Percentiles rank a stretch among this genome's conserved stretches.
These are phyloP conservation scores for Bisporella sp. DNA, from an alignment of 2,329 filamentous ascomycete genomes.

Conservation along the genomic window DNA sequence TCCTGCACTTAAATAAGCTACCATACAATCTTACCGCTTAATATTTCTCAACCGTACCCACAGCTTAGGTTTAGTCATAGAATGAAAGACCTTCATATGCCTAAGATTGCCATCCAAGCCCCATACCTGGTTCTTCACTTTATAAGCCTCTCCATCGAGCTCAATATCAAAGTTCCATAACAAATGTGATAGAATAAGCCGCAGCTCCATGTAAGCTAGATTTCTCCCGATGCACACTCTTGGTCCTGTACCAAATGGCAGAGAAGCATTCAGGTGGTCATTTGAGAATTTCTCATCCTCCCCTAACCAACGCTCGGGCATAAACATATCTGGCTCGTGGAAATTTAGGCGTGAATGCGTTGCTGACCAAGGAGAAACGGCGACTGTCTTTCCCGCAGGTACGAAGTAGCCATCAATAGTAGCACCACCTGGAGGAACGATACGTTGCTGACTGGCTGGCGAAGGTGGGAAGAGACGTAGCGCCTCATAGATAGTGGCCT, in stretches of 20 bases:
- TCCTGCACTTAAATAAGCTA: no score
- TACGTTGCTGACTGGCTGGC: background rate
- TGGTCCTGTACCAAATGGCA: conserved; percentile 7
- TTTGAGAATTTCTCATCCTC: no score
- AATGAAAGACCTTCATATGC: no score
- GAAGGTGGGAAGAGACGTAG: conserved; percentile 4
- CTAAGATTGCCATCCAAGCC: no score
- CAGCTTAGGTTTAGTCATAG: no score
- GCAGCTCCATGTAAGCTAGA: conserved; percentile 11
- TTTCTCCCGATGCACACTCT: conserved; percentile 9
- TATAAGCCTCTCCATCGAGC: no score
- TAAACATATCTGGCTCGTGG: background rate
- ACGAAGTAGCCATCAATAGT: background rate
- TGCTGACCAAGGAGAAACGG: no score
- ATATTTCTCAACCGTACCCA: no score
- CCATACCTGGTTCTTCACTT: no score
- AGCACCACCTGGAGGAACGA: background rate
- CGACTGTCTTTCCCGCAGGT: background rate
- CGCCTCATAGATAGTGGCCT: conserved; percentile 5
- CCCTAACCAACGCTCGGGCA: no score
- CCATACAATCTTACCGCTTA: no score
- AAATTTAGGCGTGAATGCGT: background rate
- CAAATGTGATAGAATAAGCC: conserved; percentile 5
- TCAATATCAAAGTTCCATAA: conserved; percentile 7
- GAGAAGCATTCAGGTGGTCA: no score